Evolutionary conservation across 1,284 basidiomycete genomes (phyloP).

Genomic region (Pyrrhoderma lamaoense): DNA sequence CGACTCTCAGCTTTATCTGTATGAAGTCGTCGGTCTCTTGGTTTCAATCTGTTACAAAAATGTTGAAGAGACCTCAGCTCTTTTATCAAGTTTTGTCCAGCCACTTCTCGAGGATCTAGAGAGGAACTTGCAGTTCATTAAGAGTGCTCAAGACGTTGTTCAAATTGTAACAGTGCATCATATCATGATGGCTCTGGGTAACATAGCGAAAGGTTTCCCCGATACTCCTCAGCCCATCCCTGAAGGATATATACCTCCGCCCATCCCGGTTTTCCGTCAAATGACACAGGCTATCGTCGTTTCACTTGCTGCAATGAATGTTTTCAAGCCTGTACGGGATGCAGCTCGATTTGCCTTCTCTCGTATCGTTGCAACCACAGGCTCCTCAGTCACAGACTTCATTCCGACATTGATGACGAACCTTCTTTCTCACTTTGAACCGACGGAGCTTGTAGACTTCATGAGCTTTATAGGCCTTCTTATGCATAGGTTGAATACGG

Average conservation of each 20-base stretch:
- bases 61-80: slow-evolving; percentile 63
- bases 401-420: slow-evolving; percentile 85
- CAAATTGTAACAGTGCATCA: slow-evolving; percentile 91
- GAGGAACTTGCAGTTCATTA: slow-evolving; percentile 54
- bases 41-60: slow-evolving; percentile 68
- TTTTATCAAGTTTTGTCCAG: slow-evolving; percentile 74
- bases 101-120: slow-evolving; percentile 79
- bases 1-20: slow-evolving; percentile 92
- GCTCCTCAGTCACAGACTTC: slow-evolving; percentile 72
- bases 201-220: slow-evolving; percentile 96
- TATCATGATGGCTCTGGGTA: slow-evolving; percentile 90
- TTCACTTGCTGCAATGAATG: slow-evolving; percentile 83
- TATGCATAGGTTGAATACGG: slow-evolving; percentile 86
- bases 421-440: slow-evolving; percentile 86
- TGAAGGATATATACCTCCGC: slow-evolving; percentile 62
- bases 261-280: slow-evolving; percentile 77
- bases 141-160: slow-evolving; percentile 55
- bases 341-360: slow-evolving; percentile 95
- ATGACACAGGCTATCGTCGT: slow-evolving; percentile 88
- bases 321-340: slow-evolving; percentile 84
- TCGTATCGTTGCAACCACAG: slow-evolving; percentile 85
- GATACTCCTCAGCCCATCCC: slow-evolving; percentile 69
- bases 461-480: slow-evolving; percentile 90
- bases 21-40: slow-evolving; percentile 86
- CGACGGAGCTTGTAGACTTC: slow-evolving; percentile 90